Evolutionary conservation across 306 rosid genomes (phyloP), one percentile per base, ranked within the genome.

Genomic region (Hippophae tibetana): DNA sequence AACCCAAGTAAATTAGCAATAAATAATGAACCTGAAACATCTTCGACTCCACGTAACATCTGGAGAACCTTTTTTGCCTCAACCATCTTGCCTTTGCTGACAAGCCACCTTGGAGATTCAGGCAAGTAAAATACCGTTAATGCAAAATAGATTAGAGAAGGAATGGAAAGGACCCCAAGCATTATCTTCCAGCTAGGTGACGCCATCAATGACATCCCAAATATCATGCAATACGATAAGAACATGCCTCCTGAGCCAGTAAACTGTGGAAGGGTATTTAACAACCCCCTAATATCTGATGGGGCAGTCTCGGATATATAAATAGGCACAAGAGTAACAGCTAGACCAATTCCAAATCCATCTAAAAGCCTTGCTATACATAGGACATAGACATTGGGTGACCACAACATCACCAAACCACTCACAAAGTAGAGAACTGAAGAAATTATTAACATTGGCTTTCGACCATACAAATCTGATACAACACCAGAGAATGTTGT

Each of bases 31-130:
- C 95, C 97, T 71, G 97, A 85, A 54, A 89, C 97, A 42, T 89
- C 97, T 65, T 89, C 97, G 59, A 68, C 58, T 70, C 95, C 95
- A 7, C 95, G 95, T 42, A 87, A 69, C 56, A 70, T 65, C 66
- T 76, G 86, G 60, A 87, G 92, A 65, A 87, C 92, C 80, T 64
- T 87, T 53, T 78, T 82, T 0, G 95, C 95, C 74, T 87, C 83
- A 1, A 74, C 49, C 95, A 87, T 87, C 82, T 13, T 87, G 13
- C 95, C 95, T 75, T 84, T 87, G 56, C 95, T 87, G 56, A 84
- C 95, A 27, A 87, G 78, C 95, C 95, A 87, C 48, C 92, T 79
- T 54, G 95, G 95, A 78, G 95, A 87, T 74, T 84, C 92, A 1
- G 95, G 92, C 85, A 87, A 84, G 92, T 66, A 84, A 76, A 87